Evolutionary conservation across 805 yeast species (phyloP).

Genomic region (Blastobotrys peoriensis): DNA sequence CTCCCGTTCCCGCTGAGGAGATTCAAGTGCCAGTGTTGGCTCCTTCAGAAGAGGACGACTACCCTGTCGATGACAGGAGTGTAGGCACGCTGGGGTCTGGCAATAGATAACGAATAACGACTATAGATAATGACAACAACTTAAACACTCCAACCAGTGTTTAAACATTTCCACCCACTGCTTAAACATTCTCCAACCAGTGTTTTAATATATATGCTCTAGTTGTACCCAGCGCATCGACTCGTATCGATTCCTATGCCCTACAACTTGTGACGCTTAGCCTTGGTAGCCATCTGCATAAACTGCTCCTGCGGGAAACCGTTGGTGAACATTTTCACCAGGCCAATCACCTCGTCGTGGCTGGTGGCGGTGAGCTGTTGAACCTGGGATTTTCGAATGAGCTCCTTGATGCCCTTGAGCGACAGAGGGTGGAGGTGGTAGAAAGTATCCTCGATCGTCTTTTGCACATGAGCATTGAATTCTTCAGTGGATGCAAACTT

Average conservation of each 20-base stretch:
- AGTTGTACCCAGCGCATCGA: no score
- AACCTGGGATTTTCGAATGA: slow-evolving; percentile 33
- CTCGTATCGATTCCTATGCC: no score
- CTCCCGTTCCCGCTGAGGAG: slow-evolving; percentile 18
- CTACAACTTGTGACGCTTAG: slow-evolving; percentile 57
- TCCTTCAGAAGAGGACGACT: slow-evolving; percentile 27
- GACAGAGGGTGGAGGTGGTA: slow-evolving; percentile 42
- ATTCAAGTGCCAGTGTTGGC: slow-evolving; percentile 25
- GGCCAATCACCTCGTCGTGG: slow-evolving; percentile 61
- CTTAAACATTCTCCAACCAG: no score
- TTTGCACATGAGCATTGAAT: slow-evolving; percentile 40
- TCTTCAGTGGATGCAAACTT: slow-evolving; percentile 38
- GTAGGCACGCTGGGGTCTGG: slow-evolving; percentile 29
- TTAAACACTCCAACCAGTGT: no score
- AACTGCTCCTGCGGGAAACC: slow-evolving; percentile 73
- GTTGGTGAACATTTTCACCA: slow-evolving; percentile 61
- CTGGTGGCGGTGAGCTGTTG: slow-evolving; percentile 43
- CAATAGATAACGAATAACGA: slow-evolving; percentile 9
- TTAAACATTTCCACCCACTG: no score
- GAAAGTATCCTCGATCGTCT: slow-evolving; percentile 36
- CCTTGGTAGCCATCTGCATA: slow-evolving; percentile 45
- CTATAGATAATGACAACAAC: no score
- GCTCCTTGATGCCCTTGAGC: slow-evolving; percentile 40
- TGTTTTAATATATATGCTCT: no score
- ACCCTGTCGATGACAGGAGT: slow-evolving; percentile 27